Percentiles rank a stretch among this genome's conserved stretches.
These are phyloP conservation scores for Acmispon strigosus DNA, from an alignment of 306 rosid species.

Conservation along the genomic window DNA sequence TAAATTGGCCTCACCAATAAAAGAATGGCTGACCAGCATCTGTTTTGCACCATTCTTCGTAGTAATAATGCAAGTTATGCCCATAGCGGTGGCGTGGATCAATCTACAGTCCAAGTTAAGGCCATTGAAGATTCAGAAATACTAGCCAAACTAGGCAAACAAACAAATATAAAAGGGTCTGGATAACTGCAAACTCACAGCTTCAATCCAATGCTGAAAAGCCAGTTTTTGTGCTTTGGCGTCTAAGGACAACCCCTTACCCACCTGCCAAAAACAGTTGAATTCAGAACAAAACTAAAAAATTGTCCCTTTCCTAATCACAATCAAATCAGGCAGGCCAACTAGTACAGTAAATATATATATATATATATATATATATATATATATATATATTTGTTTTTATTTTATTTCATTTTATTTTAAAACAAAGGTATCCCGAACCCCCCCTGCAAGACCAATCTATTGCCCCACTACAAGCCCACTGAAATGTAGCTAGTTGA, in stretches of 20 bases:
- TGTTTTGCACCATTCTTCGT: conserved; percentile 70
- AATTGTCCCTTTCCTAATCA: not conserved
- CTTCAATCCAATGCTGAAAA: conserved; percentile 98
- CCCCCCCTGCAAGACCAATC: too few relatives aligned
- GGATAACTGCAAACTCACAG: conserved; percentile 40
- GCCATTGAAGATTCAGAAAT: conserved; percentile 2
- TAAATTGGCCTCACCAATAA: conserved; percentile 53
- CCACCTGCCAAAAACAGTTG: conserved; percentile 55
- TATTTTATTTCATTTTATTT: too few relatives aligned
- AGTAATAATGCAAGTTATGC: conserved; percentile 79
- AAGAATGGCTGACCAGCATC: conserved; percentile 90
- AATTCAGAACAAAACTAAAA: conserved; percentile 15
- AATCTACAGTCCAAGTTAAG: conserved; percentile 41
- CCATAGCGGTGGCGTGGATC: conserved; percentile 98
- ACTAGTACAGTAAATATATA: too few relatives aligned
- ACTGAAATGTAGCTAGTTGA: too few relatives aligned
- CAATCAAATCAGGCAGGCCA: not conserved
- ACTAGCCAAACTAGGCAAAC: not conserved
- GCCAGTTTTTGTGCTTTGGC: conserved; percentile 91
- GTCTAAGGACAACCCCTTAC: conserved; percentile 77
- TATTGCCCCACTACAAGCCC: too few relatives aligned
- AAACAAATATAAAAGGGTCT: not conserved
- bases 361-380: too few relatives aligned
- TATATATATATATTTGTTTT: too few relatives aligned
- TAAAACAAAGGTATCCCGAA: too few relatives aligned